These are phyloP conservation scores for Kalaharituber pfeilii DNA, from an alignment of 2,329 filamentous ascomycete species.

Conservation along the genomic window DNA sequence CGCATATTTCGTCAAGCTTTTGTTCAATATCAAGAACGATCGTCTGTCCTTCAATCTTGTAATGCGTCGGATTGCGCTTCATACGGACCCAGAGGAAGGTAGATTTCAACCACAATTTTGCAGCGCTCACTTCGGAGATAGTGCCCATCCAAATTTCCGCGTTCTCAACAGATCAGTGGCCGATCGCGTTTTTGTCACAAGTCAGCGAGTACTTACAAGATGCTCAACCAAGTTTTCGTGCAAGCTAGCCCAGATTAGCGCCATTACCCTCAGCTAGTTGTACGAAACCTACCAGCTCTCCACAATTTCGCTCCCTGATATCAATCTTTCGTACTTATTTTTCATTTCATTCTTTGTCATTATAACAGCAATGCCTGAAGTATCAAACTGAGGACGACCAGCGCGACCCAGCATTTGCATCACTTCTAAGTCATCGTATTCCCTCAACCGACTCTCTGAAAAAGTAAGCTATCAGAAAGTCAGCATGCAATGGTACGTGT, in stretches of 20 bases:
- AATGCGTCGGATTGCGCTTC: slow-evolving; percentile 51
- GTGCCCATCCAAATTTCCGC: slow-evolving; percentile 66
- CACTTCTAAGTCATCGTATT: slow-evolving; percentile 66
- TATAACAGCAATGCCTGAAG: slow-evolving; percentile 58
- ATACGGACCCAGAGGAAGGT: slow-evolving; percentile 67
- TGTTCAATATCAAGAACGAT: slow-evolving; percentile 40
- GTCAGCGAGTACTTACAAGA: slow-evolving; percentile 32
- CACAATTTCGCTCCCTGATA: slow-evolving; percentile 52
- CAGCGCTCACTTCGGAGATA: slow-evolving; percentile 45
- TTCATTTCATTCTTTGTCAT: slow-evolving; percentile 53
- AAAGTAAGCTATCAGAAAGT: slow-evolving; percentile 30
- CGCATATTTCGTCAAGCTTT: slow-evolving; percentile 52
- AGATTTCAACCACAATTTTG: slow-evolving; percentile 55
- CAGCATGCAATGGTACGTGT: not conserved
- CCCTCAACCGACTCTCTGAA: slow-evolving; percentile 41
- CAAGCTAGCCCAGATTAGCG: slow-evolving; percentile 32
- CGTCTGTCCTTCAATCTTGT: slow-evolving; percentile 42
- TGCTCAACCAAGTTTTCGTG: slow-evolving; percentile 69
- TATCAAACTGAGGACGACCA: slow-evolving; percentile 67
- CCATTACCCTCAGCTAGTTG: not conserved
- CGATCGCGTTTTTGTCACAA: no score
- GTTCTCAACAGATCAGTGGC: slow-evolving; percentile 35
- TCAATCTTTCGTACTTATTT: slow-evolving; percentile 51
- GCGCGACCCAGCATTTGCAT: slow-evolving; percentile 85
- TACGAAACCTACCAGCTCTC: slow-evolving; percentile 43